A percentile compares a stretch with the other conserved stretches of the same genome.
Evolutionary conservation across 2,329 filamentous ascomycete species (phyloP).

Genomic region (Blastomyces silverae): DNA sequence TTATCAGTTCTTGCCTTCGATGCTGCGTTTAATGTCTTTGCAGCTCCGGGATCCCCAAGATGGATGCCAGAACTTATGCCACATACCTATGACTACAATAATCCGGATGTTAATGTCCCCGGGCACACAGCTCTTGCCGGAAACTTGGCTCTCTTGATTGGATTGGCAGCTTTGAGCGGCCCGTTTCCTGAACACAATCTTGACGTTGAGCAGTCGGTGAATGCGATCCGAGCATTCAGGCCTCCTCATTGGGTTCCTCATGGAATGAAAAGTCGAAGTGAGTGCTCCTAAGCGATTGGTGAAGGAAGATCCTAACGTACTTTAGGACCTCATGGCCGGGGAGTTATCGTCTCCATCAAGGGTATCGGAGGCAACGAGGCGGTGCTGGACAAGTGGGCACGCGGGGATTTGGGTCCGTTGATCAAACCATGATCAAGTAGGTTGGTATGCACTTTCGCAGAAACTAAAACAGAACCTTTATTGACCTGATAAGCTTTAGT

Average conservation of each 20-base stretch:
- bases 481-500: not conserved
- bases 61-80: constrained; percentile 26
- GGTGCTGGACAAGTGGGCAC: not conserved
- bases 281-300: constrained; percentile 6
- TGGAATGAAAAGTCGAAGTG: constrained; percentile 16
- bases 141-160: constrained; percentile 23
- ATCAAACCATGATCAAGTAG: constrained; percentile 1
- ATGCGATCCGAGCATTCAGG: constrained; percentile 18
- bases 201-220: not conserved
- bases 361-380: not conserved
- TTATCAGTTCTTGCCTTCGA: constrained; percentile 20
- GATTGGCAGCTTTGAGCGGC: constrained; percentile 24
- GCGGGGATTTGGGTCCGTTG: not conserved
- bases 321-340: constrained; percentile 15
- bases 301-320: not conserved
- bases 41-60: constrained; percentile 17
- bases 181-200: not conserved
- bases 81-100: constrained; percentile 16
- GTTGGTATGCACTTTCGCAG: not conserved
- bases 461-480: not conserved
- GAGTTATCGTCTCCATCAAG: constrained; percentile 20
- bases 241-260: constrained; percentile 22
- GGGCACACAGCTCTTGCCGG: constrained; percentile 19
- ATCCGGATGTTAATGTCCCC: not conserved
- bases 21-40: constrained; percentile 18